Evolutionary conservation across 73 alveolate species (phyloP), one percentile per base, ranked within the genome.

Genomic region (Symbiodinium pilosum): DNA sequence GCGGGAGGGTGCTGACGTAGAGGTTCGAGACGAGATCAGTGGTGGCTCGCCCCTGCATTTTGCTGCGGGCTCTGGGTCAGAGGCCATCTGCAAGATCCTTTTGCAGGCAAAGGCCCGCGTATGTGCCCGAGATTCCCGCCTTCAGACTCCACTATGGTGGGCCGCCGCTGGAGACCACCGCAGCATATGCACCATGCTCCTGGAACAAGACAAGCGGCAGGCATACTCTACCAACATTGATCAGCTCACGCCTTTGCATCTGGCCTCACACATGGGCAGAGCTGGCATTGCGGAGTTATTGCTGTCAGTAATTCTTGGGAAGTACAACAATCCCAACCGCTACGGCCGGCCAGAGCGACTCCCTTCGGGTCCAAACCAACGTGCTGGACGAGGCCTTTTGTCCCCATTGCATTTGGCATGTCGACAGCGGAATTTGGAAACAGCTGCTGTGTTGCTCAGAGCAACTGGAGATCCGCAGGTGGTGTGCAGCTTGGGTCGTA

Each of bases 101-200:
- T 69, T 89, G 95, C 47, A 84, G 26, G 95, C 95, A 64, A 64
- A 28, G 77, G 77, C 77, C 38, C 86, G 95, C 87, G 73, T 68
- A 71, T 56, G 47, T 32, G 95, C 95, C 16, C 69, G 87, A 4
- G 95, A 89, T n/a, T 24, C 75, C 52, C 86, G 51, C 75, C 47
- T 89, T 59, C 95, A 89, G 75, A 89, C 95, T 3, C 95, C 95
- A n/a, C 44, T 89, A 38, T 89, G 95, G 95, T 89, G 95, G 95
- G 95, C 95, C 8, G 44, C 68, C 73, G 75, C 73, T 41, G 95
- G 52, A 41, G 51, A 89, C 52, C 95, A 89, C 77, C 68, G 94
- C 26, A 39, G 20, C 86, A 83, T 87, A 39, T 87, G 94, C 86
- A 52, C 36, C 32, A 54, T 59, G 68, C 86, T 87, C 28, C 86